Evolutionary conservation across 2,329 filamentous ascomycete species (phyloP), one percentile per base, ranked within the genome.

Genomic region (Ascochyta lentis): DNA sequence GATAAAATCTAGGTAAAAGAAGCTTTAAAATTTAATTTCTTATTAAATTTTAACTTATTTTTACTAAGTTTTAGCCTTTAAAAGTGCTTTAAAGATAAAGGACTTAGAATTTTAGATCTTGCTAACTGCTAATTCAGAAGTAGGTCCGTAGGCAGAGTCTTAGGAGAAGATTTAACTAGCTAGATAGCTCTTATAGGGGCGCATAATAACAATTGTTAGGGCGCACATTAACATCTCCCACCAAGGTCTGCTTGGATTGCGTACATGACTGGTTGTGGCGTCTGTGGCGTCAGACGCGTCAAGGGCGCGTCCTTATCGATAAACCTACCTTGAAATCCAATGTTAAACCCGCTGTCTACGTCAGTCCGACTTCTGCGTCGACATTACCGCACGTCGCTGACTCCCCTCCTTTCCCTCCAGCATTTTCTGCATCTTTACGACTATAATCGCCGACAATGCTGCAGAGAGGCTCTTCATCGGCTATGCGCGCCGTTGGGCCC

Each of bases 401-500:
- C 16, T 34, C n/a, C 33, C 23, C 6, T 39, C 19, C 4, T 12
- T n/a, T 23, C 2, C 9, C 23, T 34, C 10, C 26, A 29, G 16
- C 16, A 16, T 4, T 37, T 31, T 13, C 31, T 24, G 4, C 33
- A 22, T 22, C n/a, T 41, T n/a, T 8, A 35, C 27, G n/a, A 22
- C 2, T 7, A 9, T 22, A 15, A 37, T 23, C 8, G 19, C 41
- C 41, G 19, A 26, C 41, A 22, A 62, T 60, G 59, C 44, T 66
- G n/a, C 44, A 46, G 27, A 58, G 49, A 48, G 23, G 49, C 29
- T 58, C 58, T 15, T 40, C 56, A 3, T 58, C 56, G 23, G 57
- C 56, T 31, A 22, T 61, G 27, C 64, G 63, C 51, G 60, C 41
- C 15, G 26, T 66, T 29, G 57, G 52, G 39, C 58, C 64, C 31